Conservation (phyloP, 352 stramenopile genomes). For the Phytophthora cactorum region DNA sequence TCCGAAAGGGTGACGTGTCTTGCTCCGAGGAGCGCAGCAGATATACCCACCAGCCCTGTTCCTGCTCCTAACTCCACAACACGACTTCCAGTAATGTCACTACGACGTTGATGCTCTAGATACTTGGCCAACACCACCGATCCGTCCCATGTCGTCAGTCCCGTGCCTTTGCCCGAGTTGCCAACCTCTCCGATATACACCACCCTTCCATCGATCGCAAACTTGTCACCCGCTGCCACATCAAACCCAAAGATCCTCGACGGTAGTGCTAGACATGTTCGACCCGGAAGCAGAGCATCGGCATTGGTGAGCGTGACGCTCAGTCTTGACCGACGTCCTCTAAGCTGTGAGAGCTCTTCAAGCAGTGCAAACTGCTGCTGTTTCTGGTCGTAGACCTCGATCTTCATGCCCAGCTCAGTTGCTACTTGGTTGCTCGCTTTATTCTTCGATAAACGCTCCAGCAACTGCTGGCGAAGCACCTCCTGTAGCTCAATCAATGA, state of each 20-base stretch:
- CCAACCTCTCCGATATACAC: conserved; percentile 70
- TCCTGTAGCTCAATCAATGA: conserved; percentile 31
- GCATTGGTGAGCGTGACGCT: conserved; percentile 43
- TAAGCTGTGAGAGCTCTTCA: conserved; percentile 34
- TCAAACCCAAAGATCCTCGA: conserved; percentile 66
- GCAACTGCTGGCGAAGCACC: conserved; percentile 31
- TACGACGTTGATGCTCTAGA: conserved; percentile 63
- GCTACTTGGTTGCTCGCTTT: background rate
- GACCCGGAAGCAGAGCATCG: conserved; percentile 25
- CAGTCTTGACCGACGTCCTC: conserved; percentile 38
- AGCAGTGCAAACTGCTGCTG: conserved; percentile 43
- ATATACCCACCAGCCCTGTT: conserved; percentile 87
- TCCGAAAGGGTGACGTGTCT: conserved; percentile 85
- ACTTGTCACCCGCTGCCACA: conserved; percentile 31
- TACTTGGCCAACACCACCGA: conserved; percentile 93
- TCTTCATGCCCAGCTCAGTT: conserved; percentile 24
- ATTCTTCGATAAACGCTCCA: conserved; percentile 12
- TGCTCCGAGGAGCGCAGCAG: conserved; percentile 78
- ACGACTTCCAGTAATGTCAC: conserved; percentile 39
- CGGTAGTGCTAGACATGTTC: conserved; percentile 53
- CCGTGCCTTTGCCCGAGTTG: conserved; percentile 88
- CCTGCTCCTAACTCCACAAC: conserved; percentile 88
- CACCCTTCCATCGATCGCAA: conserved; percentile 60
- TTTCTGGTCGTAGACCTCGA: conserved; percentile 52
- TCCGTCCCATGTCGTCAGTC: conserved; percentile 92